Conservation (phyloP, 2,329 filamentous ascomycete species). For the Colletotrichum sansevieriae region DNA sequence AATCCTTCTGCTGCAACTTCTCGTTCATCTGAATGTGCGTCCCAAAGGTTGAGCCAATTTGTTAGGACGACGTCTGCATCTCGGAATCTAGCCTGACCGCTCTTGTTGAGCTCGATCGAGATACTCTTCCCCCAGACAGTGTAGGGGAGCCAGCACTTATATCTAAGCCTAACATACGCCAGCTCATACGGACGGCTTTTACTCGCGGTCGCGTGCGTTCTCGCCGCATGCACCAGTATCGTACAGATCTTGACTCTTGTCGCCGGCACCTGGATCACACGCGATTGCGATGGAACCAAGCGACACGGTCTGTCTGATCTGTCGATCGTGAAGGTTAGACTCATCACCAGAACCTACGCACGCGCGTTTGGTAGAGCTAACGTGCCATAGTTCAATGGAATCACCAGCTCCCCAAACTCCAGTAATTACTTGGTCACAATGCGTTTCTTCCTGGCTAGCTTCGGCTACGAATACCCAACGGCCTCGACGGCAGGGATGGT, state of each 20-base stretch:
- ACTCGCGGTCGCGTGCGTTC: slow-evolving; percentile 1
- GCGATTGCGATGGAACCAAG: background rate
- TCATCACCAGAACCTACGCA: background rate
- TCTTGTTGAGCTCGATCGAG: background rate
- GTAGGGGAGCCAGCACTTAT: background rate
- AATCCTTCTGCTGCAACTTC: too few species aligned
- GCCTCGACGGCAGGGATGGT: slow-evolving; percentile 23
- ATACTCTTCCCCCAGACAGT: background rate
- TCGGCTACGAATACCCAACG: slow-evolving; percentile 39
- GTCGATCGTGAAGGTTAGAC: slow-evolving; percentile 21
- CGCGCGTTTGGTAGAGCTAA: background rate
- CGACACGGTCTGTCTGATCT: slow-evolving; percentile 25
- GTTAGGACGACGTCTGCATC: too few species aligned
- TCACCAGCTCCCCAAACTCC: slow-evolving; percentile 17
- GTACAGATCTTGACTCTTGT: slow-evolving; percentile 27
- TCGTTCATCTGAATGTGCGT: too few species aligned
- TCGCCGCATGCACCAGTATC: background rate
- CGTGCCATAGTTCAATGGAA: slow-evolving; percentile 34
- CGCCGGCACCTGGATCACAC: slow-evolving; percentile 31
- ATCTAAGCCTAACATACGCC: background rate
- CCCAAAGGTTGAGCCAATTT: too few species aligned
- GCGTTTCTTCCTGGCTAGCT: slow-evolving; percentile 34
- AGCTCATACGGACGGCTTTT: slow-evolving; percentile 13
- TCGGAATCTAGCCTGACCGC: too few species aligned
- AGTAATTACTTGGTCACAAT: slow-evolving; percentile 35